Base-by-base conservation (phyloP, 2,329 filamentous ascomycete species). In the Escovopsis sp. region DNA sequence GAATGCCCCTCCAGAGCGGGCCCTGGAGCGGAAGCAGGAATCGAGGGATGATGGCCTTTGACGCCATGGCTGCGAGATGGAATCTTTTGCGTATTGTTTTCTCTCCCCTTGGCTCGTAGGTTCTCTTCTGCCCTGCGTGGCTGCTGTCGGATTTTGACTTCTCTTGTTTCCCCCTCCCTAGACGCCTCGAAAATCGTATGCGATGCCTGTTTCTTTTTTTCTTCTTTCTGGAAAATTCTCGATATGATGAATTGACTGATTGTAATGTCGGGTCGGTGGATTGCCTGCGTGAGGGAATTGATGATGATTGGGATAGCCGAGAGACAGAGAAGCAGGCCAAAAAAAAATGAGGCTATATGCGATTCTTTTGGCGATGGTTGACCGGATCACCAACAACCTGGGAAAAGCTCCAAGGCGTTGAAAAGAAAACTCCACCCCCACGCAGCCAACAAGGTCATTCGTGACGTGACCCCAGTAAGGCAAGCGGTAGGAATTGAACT, bases 11-110 rank as follows among this genome's bases (percentile, higher is more conserved):
- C 74, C 75, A 79, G 52, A 77, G 63, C 27, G 66, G 62, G 42
- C 72, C 64, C 50, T 72, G 68, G 46, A 76, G 70, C 4, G 79
- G 79, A 34, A 84, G 70, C n/a, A 84, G 70, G 55, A 83, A 83
- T 37, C 71, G 71, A 27, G 79, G 79, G 47, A 83, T 81, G 47
- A 67, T 57, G 20, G 66, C 60, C n/a, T 66, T 60, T 32, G 67
- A 66, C 39, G 68, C 57, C 67, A 74, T 61, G 40, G 35, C 27
- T 9, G 5, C 27, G 27, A 30, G 27, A 30, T 30, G 4, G 27
- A 11, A 4, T 65, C 33, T 24, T 39, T 27, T 16, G 37, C 14
- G 35, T 41, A 3, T 16, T 14, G 33, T 16, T 30, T 5, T 30
- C 27, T 27, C 25, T 27, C 27, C 8, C 27, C 20, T 20, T 20